Base-by-base conservation (phyloP, 1,284 basidiomycete genomes). In the Rhizopogon hawkerae region DNA sequence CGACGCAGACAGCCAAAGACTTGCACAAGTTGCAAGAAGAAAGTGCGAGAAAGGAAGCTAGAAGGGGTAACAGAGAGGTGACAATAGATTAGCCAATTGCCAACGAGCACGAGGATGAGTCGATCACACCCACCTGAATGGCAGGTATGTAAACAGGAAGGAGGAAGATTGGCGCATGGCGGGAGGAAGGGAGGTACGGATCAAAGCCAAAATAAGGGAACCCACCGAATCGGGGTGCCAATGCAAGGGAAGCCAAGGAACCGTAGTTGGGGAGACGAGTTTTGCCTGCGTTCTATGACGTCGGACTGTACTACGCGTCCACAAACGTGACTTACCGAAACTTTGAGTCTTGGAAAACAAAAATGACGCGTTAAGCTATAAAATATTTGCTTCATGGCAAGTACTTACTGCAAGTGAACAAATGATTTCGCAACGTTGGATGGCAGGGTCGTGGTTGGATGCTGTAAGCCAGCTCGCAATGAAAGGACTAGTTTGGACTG, bases 241-340 rank as follows among this genome's bases (percentile, higher is more conserved):
- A 59, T 3, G 8, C 8, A 26, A 26, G 29, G 29, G 29, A 31
- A 31, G 29, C 58, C 58, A 55, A 60, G 59, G 59, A 54, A 60
- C 58, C 42, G 46, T 46, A 33, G 34, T 18, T 36, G 18, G 16
- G 43, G 18, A 46, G 46, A 45, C 29, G 29, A 23, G 8, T 29
- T 46, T 42, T 43, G 44, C 44, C 39, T 46, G 37, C 41, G 41
- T n/a, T 16, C 11, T 42, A 16, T 18, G 39, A 42, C 26, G 26
- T 31, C 29, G 29, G 3, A 14, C n/a, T 38, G 42, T 7, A 44
- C 45, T 29, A 46, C 44, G n/a, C 23, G 42, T 44, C 5, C 41
- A 44, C n/a, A 9, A 29, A 26, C 26, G 16, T 10, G 16, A 18
- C 3, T 14, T 18, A 18, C 14, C n/a, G 10, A n/a, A 16, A 13